These are phyloP conservation scores for Collybiopsis confluens DNA, from an alignment of 768 basidiomycete genomes.

Conservation along the genomic window DNA sequence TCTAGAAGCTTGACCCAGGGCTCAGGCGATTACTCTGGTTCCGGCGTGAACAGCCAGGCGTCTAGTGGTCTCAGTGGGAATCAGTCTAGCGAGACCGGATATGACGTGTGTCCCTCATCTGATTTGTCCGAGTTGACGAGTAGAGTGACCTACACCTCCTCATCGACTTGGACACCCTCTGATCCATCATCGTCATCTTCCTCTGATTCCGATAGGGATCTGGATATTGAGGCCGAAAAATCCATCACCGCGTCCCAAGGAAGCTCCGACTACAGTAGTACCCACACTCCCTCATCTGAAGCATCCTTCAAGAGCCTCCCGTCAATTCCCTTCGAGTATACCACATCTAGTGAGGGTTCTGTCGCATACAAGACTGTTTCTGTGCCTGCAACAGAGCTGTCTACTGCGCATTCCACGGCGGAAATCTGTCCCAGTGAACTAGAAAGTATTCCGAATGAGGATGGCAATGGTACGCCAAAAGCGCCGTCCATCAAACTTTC, in stretches of 20 bases:
- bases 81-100: constrained; percentile 45
- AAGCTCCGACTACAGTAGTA: constrained; percentile 48
- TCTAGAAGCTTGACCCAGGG: constrained; percentile 5
- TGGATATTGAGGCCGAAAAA: constrained; percentile 31
- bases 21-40: background rate
- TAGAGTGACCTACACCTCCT: constrained; percentile 23
- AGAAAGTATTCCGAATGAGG: constrained; percentile 37
- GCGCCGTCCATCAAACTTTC: constrained; percentile 30
- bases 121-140: constrained; percentile 40
- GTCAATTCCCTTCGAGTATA: constrained; percentile 54
- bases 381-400: constrained; percentile 34
- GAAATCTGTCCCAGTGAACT: constrained; percentile 36
- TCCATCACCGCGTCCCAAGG: constrained; percentile 44
- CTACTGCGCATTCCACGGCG: constrained; percentile 48
- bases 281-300: constrained; percentile 37
- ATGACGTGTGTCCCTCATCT: constrained; percentile 50
- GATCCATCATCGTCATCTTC: constrained; percentile 28
- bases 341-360: constrained; percentile 43
- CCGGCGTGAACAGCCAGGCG: background rate
- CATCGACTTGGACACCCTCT: constrained; percentile 24
- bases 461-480: constrained; percentile 31
- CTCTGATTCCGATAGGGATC: constrained; percentile 19
- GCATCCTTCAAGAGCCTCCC: constrained; percentile 56
- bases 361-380: constrained; percentile 47
- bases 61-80: constrained; percentile 13